Percentiles rank a stretch among this genome's conserved stretches.
These are phyloP conservation scores for Arctium minus DNA, from an alignment of 129 eudicot genomes.

Conservation along the genomic window DNA sequence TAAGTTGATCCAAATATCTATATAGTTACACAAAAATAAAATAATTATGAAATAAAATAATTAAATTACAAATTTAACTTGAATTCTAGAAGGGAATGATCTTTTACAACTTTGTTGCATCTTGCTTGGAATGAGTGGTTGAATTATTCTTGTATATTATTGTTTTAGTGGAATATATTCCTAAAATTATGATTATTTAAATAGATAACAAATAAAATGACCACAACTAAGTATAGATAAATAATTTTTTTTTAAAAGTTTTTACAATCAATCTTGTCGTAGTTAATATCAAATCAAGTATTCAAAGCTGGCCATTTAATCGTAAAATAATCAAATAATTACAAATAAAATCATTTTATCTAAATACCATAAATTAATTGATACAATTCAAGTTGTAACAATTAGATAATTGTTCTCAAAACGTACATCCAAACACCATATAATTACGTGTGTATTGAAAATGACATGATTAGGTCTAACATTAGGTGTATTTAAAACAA, in stretches of 20 bases:
- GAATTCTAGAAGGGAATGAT: neutral
- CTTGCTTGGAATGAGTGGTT: neutral
- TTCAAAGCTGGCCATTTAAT: neutral
- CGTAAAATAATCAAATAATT: no score
- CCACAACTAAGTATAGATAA: no score
- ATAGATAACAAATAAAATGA: no score
- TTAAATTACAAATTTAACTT: neutral
- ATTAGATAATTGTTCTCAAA: neutral
- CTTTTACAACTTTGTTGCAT: neutral
- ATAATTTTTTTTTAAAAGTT: no score
- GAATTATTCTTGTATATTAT: conserved; percentile 16
- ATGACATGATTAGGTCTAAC: neutral
- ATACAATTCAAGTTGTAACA: neutral
- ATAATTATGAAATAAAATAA: neutral
- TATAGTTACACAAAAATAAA: no score
- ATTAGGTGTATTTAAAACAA: neutral
- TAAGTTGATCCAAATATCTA: no score
- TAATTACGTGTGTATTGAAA: no score
- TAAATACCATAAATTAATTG: neutral
- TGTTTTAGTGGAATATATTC: conserved; percentile 18
- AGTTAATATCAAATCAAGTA: neutral
- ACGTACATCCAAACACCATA: neutral
- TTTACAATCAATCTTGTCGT: neutral
- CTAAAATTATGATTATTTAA: neutral
- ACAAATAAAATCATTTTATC: neutral